A percentile compares a stretch with the other conserved stretches of the same genome.
phyloP scores from a whole-genome alignment of 169 alveolate species.

The Amoebophrya sp. region DNA sequence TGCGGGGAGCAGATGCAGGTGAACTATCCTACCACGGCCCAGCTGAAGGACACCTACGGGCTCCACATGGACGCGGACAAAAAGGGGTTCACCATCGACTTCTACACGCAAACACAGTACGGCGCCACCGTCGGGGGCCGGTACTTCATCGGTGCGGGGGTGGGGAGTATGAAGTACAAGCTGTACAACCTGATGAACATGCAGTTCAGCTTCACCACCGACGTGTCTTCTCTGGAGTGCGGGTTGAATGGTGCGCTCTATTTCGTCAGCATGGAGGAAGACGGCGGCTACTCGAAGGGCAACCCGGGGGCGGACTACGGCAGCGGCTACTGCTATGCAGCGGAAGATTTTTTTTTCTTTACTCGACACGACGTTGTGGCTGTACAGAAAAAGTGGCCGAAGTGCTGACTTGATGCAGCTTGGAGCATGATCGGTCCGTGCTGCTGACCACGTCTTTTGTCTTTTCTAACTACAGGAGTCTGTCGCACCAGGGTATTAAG shows the following conservation, averaged over 20 bases:
- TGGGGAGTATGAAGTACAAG: background rate
- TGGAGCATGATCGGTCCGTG: too few species aligned
- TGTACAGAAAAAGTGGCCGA: too few species aligned
- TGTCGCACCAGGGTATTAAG: too few species aligned
- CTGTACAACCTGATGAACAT: background rate
- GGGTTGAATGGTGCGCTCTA: conserved; percentile 37
- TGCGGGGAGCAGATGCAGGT: too few species aligned
- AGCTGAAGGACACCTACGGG: too few species aligned
- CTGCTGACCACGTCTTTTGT: too few species aligned
- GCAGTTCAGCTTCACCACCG: conserved; percentile 25
- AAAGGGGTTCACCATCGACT: too few species aligned
- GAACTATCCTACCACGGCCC: too few species aligned
- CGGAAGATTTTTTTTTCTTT: conserved; percentile 26
- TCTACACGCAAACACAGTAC: background rate
- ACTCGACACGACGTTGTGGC: too few species aligned
- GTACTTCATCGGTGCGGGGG: background rate
- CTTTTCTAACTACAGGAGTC: too few species aligned
- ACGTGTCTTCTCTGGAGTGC: conserved; percentile 29
- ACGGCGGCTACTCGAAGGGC: conserved; percentile 34
- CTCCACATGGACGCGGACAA: too few species aligned
- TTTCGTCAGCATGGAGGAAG: conserved; percentile 32
- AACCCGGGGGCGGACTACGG: conserved; percentile 35
- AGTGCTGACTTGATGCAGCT: too few species aligned
- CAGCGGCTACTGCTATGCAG: conserved; percentile 35
- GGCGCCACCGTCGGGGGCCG: background rate